Percentiles rank a stretch among this genome's conserved stretches.
phyloP scores from a whole-genome alignment of 306 rosid genomes.

The Geum urbanum region DNA sequence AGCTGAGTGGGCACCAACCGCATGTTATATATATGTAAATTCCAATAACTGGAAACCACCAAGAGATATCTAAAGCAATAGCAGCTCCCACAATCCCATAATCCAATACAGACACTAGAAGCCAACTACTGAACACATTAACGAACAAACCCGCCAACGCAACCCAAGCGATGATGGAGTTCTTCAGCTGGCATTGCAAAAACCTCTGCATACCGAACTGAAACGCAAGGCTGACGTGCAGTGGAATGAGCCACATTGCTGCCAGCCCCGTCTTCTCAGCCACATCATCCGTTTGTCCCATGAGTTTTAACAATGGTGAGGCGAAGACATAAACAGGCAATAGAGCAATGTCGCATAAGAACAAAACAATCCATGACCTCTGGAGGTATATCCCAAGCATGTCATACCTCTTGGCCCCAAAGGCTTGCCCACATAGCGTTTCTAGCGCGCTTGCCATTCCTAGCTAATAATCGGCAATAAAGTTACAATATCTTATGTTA shows the following conservation, averaged over 20 bases:
- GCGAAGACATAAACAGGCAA: conserved; percentile 54
- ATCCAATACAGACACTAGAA: conserved; percentile 42
- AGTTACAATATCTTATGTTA: too few species aligned
- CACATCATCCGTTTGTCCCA: conserved; percentile 60
- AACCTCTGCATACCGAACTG: conserved; percentile 69
- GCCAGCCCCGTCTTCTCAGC: conserved; percentile 51
- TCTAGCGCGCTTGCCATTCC: conserved; percentile 88
- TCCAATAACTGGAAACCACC: conserved; percentile 63
- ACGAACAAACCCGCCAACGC: conserved; percentile 37
- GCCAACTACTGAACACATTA: conserved; percentile 40
- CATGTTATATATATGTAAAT: conserved; percentile 31
- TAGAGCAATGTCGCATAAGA: conserved; percentile 42
- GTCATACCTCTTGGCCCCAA: conserved; percentile 52
- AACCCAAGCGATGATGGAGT: conserved; percentile 48
- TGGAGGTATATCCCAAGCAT: conserved; percentile 70
- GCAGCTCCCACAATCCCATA: conserved; percentile 66
- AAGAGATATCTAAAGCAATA: conserved; percentile 53
- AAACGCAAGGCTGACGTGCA: conserved; percentile 78
- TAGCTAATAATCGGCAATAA: conserved; percentile 25
- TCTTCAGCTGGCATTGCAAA: conserved; percentile 70
- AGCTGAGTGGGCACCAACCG: conserved; percentile 70
- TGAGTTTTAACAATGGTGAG: conserved; percentile 40
- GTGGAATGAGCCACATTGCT: conserved; percentile 63
- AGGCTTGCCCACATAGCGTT: conserved; percentile 80
- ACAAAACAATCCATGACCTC: conserved; percentile 63